phyloP scores from a whole-genome alignment of 768 basidiomycete genomes.

The Hericium alpestre region DNA sequence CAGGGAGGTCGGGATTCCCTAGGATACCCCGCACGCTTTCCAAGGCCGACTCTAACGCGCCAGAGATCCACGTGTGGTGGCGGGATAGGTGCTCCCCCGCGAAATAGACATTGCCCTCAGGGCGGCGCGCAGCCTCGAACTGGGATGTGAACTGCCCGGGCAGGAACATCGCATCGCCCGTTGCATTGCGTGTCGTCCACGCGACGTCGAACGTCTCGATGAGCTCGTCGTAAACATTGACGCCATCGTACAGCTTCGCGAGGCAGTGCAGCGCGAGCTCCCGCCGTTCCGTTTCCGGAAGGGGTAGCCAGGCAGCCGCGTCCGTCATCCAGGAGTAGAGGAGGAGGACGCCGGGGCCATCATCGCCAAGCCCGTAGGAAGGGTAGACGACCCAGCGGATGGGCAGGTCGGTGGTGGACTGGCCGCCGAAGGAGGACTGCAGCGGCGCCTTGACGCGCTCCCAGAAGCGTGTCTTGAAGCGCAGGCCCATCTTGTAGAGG shows the following conservation, averaged over 20 bases:
- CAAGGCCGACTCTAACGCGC: slow-evolving; percentile 14
- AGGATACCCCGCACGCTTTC: slow-evolving; percentile 8
- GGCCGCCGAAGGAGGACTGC: not conserved
- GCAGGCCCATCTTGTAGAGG: slow-evolving; percentile 7
- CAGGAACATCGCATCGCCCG: slow-evolving; percentile 23
- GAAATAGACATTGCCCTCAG: slow-evolving; percentile 17
- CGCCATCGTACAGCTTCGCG: slow-evolving; percentile 12
- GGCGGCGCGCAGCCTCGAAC: slow-evolving; percentile 13
- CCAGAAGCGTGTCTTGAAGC: slow-evolving; percentile 5
- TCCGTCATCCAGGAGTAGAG: slow-evolving; percentile 20
- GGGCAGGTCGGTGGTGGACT: slow-evolving; percentile 10
- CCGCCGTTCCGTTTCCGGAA: slow-evolving; percentile 12
- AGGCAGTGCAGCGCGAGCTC: slow-evolving; percentile 15
- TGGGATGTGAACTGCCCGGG: slow-evolving; percentile 17
- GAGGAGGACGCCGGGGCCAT: slow-evolving; percentile 20
- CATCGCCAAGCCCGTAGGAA: slow-evolving; percentile 10
- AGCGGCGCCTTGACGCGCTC: not conserved
- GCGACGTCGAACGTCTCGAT: slow-evolving; percentile 13
- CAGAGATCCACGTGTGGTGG: slow-evolving; percentile 22
- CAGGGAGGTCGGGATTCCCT: slow-evolving; percentile 7
- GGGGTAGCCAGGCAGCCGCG: slow-evolving; percentile 13
- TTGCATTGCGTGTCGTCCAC: slow-evolving; percentile 16
- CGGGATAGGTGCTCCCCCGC: slow-evolving; percentile 20
- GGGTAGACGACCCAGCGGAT: slow-evolving; percentile 15
- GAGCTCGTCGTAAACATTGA: not conserved